These are phyloP conservation scores for Cryomyces antarcticus DNA, from an alignment of 495 filamentous ascomycete genomes.

Conservation along the genomic window DNA sequence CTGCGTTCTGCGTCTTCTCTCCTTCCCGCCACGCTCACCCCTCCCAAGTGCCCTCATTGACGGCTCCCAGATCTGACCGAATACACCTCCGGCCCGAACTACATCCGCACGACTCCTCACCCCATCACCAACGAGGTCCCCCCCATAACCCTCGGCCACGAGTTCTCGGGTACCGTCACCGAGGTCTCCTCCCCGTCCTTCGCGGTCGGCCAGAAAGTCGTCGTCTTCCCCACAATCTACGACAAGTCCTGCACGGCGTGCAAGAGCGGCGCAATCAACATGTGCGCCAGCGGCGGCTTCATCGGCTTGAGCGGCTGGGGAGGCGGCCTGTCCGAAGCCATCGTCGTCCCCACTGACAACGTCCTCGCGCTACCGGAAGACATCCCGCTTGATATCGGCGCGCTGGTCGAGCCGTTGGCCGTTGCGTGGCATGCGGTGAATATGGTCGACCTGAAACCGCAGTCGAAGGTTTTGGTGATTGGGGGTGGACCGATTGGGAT, in stretches of 20 bases:
- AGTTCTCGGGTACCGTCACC: constrained; percentile 12
- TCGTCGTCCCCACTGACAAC: constrained; percentile 6
- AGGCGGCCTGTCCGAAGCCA: constrained; percentile 9
- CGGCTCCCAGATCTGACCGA: constrained; percentile 17
- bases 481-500: constrained; percentile 15
- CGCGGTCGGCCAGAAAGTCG: constrained; percentile 3
- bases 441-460: not conserved
- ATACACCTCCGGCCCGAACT: constrained; percentile 9
- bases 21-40: no score
- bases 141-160: constrained; percentile 13
- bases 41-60: no score
- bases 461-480: constrained; percentile 6
- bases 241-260: no score
- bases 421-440: constrained; percentile 12
- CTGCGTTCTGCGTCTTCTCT: no score
- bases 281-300: constrained; percentile 11
- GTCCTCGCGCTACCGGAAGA: constrained; percentile 9
- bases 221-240: constrained; percentile 5
- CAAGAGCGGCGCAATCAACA: no score
- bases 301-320: constrained; percentile 11
- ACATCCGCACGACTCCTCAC: constrained; percentile 7
- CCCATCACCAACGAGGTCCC: constrained; percentile 6
- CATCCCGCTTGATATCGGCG: constrained; percentile 6
- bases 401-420: constrained; percentile 12
- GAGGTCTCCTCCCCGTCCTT: constrained; percentile 4